phyloP scores from a whole-genome alignment of 1,284 basidiomycete genomes.

The Apiotrichum siamense region DNA sequence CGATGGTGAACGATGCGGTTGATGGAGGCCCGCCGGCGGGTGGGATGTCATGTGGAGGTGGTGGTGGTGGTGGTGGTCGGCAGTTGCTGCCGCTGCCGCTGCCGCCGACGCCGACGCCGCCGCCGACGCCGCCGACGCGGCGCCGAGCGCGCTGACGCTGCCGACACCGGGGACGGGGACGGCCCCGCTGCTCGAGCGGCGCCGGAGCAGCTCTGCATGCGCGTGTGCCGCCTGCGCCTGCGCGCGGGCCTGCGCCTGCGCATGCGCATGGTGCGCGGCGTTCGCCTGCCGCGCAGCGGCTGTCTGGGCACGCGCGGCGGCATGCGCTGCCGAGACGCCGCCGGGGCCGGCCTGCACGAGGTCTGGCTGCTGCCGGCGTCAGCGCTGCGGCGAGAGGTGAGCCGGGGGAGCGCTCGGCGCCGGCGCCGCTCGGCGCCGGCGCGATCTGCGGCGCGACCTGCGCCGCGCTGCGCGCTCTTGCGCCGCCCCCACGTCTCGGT shows the following conservation, averaged over 20 bases:
- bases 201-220: not conserved
- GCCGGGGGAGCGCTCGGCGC: no score
- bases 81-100: no score
- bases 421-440: no score
- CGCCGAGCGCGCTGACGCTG: not conserved
- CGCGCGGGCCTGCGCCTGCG: not conserved
- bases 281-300: not conserved
- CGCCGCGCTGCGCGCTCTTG: no score
- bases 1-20: no score
- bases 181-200: not conserved
- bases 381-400: not conserved
- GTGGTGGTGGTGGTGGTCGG: no score
- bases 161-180: no score
- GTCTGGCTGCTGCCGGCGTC: not conserved
- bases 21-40: no score
- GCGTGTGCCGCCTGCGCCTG: not conserved
- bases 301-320: slow-evolving; percentile 1
- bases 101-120: not conserved
- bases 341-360: no score
- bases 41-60: no score
- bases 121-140: not conserved
- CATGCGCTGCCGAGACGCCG: not conserved
- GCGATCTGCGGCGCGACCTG: no score
- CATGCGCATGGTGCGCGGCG: not conserved
- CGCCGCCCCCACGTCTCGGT: no score